Evolutionary conservation across 2,329 filamentous ascomycete genomes (phyloP).

Genomic region (Orbilia ellipsospora): DNA sequence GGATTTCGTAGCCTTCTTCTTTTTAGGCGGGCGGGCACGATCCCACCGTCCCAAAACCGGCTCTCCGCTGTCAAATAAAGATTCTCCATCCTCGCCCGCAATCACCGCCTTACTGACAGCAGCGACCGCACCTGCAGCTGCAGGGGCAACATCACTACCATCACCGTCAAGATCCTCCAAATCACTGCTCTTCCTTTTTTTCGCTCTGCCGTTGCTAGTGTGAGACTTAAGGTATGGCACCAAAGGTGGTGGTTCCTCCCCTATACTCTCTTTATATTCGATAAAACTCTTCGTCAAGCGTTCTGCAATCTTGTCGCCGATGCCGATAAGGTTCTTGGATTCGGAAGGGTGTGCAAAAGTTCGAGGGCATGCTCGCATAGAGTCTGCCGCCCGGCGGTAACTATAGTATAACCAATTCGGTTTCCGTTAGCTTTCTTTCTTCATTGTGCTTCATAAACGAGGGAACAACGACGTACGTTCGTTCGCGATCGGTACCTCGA

Average conservation of each 20-base stretch:
- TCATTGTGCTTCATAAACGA: neutral
- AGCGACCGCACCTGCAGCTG: neutral
- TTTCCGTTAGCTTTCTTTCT: neutral
- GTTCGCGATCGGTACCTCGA: slow-evolving; percentile 61
- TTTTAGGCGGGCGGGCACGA: slow-evolving; percentile 34
- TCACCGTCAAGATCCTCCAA: slow-evolving; percentile 11
- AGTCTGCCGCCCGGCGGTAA: slow-evolving; percentile 80
- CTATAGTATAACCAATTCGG: slow-evolving; percentile 61
- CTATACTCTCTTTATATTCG: slow-evolving; percentile 59
- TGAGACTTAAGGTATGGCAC: slow-evolving; percentile 39
- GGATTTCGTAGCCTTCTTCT: slow-evolving; percentile 21
- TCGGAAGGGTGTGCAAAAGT: slow-evolving; percentile 77
- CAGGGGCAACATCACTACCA: neutral
- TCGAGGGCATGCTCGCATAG: slow-evolving; percentile 79
- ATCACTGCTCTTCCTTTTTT: slow-evolving; percentile 25
- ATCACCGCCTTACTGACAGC: neutral
- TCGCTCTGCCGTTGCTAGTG: neutral
- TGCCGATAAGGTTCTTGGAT: slow-evolving; percentile 77
- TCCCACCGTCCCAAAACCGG: slow-evolving; percentile 41
- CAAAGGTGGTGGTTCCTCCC: slow-evolving; percentile 55
- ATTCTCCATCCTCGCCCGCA: slow-evolving; percentile 20
- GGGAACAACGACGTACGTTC: slow-evolving; percentile 18
- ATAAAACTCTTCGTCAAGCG: slow-evolving; percentile 69
- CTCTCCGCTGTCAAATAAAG: slow-evolving; percentile 44
- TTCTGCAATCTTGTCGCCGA: slow-evolving; percentile 77